A percentile compares a stretch with the other conserved stretches of the same genome.
These are phyloP conservation scores for Ophiostoma piceae DNA, from an alignment of 2,329 filamentous ascomycete genomes.

Conservation along the genomic window DNA sequence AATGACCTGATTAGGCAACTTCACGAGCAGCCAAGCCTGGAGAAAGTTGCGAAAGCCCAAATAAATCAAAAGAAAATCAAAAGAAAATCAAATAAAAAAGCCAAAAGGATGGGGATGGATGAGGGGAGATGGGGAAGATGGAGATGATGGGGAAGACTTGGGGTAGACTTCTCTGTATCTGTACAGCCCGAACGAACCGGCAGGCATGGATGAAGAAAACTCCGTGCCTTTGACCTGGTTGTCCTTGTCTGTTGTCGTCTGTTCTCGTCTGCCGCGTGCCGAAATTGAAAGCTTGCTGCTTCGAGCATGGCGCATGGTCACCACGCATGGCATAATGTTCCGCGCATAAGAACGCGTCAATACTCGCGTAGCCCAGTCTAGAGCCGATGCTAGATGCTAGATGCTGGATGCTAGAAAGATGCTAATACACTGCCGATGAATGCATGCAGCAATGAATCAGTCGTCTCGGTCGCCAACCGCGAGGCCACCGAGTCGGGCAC, in stretches of 20 bases:
- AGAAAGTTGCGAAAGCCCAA: neutral
- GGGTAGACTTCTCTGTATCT: neutral
- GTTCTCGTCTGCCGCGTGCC: neutral
- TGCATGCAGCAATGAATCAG: neutral
- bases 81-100: neutral
- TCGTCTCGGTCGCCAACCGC: neutral
- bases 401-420: neutral
- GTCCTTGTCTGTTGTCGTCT: too few species aligned
- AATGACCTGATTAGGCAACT: neutral
- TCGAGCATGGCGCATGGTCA: neutral
- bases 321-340: neutral
- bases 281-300: neutral
- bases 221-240: neutral
- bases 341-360: conserved; percentile 1
- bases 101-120: neutral
- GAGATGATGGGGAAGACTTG: neutral
- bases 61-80: neutral
- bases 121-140: neutral
- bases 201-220: neutral
- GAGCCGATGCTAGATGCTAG: neutral
- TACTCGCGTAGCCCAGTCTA: neutral
- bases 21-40: neutral
- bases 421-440: neutral
- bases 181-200: neutral
- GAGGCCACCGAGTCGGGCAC: neutral